phyloP scores from a whole-genome alignment of 257 asterid genomes.

The Capsicum pubescens region DNA sequence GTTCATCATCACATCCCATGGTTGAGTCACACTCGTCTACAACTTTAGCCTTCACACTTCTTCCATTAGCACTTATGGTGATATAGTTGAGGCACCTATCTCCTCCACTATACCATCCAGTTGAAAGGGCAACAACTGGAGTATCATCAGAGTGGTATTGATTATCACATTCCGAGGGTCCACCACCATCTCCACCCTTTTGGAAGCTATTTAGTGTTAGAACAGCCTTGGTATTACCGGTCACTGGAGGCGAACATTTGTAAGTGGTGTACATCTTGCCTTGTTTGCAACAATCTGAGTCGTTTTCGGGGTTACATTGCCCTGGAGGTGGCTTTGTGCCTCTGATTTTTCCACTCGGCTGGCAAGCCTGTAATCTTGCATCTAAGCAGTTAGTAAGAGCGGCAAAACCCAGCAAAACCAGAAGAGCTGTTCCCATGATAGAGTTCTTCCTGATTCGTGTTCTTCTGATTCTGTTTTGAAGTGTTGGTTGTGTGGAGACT shows the following conservation, averaged over 20 bases:
- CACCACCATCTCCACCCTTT: constrained; percentile 55
- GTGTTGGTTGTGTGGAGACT: constrained; percentile 13
- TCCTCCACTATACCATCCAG: constrained; percentile 51
- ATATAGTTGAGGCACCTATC: constrained; percentile 41
- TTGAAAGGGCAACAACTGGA: constrained; percentile 51
- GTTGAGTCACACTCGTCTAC: constrained; percentile 59
- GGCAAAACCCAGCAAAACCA: constrained; percentile 25
- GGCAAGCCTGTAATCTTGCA: constrained; percentile 32
- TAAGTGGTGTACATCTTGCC: constrained; percentile 45
- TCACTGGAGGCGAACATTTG: constrained; percentile 45
- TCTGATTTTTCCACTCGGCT: constrained; percentile 45
- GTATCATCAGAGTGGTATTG: constrained; percentile 47
- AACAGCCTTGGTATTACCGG: constrained; percentile 42
- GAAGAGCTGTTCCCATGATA: neutral
- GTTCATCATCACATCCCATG: constrained; percentile 53
- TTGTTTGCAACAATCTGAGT: constrained; percentile 42
- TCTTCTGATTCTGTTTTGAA: neutral
- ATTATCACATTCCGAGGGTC: constrained; percentile 48
- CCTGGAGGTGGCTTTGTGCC: constrained; percentile 53
- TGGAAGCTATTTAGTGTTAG: constrained; percentile 53
- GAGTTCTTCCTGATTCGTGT: constrained; percentile 21
- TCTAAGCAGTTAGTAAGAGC: neutral
- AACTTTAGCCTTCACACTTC: constrained; percentile 45
- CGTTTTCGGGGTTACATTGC: constrained; percentile 48
- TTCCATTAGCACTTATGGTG: constrained; percentile 40